Percentiles rank a stretch among this genome's conserved stretches.
These are phyloP conservation scores for Cutaneotrichosporon sp. DNA, from an alignment of 1,284 basidiomycete species.

Conservation along the genomic window DNA sequence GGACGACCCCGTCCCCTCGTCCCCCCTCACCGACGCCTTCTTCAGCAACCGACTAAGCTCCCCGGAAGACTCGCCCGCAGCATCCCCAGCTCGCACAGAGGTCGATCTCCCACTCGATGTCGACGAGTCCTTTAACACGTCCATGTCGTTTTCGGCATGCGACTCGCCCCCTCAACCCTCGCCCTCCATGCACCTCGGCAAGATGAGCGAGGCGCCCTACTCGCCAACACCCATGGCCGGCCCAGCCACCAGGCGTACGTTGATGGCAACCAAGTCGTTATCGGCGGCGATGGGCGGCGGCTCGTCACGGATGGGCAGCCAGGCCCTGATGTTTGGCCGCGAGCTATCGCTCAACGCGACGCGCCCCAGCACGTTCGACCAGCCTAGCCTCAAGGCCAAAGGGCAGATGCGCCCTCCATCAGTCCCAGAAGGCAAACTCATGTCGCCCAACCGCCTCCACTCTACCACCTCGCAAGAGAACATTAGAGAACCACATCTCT, in stretches of 20 bases:
- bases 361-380: slow-evolving; percentile 7
- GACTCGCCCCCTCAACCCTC: slow-evolving; percentile 31
- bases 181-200: slow-evolving; percentile 18
- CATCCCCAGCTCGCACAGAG: slow-evolving; percentile 48
- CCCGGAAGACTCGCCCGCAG: slow-evolving; percentile 25
- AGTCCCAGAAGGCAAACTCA: slow-evolving; percentile 30
- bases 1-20: slow-evolving; percentile 43
- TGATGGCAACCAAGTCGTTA: slow-evolving; percentile 4
- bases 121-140: slow-evolving; percentile 54
- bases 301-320: neutral
- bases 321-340: slow-evolving; percentile 38
- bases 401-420: slow-evolving; percentile 47
- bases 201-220: neutral
- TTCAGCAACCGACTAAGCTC: slow-evolving; percentile 37
- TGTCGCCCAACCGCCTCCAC: slow-evolving; percentile 37
- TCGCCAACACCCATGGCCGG: slow-evolving; percentile 1
- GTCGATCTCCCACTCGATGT: slow-evolving; percentile 50
- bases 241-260: neutral
- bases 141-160: slow-evolving; percentile 43
- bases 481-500: slow-evolving; percentile 28
- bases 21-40: slow-evolving; percentile 46
- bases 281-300: slow-evolving; percentile 1
- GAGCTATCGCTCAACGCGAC: slow-evolving; percentile 38
- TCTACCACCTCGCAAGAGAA: slow-evolving; percentile 45
- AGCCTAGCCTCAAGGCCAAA: slow-evolving; percentile 23